Percentiles rank a stretch among this genome's conserved stretches.
phyloP scores from a whole-genome alignment of 83 land plant genomes.

The Thuja plicata region DNA sequence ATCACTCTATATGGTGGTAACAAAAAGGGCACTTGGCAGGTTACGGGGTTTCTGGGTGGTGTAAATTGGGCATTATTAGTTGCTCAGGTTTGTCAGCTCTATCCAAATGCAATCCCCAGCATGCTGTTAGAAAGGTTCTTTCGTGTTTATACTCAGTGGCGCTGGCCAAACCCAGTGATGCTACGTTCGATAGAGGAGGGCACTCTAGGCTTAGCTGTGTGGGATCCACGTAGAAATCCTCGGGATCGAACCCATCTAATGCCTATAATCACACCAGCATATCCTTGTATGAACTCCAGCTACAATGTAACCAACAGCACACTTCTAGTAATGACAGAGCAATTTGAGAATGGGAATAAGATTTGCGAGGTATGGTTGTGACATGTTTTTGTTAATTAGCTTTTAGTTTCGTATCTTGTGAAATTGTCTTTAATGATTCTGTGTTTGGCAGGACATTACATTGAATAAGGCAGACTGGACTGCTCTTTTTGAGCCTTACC shows the following conservation, averaged over 20 bases:
- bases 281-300: slow-evolving; percentile 97
- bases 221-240: slow-evolving; percentile 92
- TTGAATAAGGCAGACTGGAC: slow-evolving; percentile 64
- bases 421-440: background rate
- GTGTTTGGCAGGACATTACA: slow-evolving; percentile 63
- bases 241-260: slow-evolving; percentile 77
- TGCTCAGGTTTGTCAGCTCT: slow-evolving; percentile 92
- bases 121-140: slow-evolving; percentile 92
- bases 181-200: slow-evolving; percentile 90
- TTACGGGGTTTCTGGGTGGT: slow-evolving; percentile 96
- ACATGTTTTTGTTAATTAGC: background rate
- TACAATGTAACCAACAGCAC: slow-evolving; percentile 91
- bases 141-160: slow-evolving; percentile 94
- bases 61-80: slow-evolving; percentile 95
- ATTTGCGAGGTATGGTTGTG: slow-evolving; percentile 68
- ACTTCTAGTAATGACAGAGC: slow-evolving; percentile 87
- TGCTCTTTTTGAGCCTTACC: slow-evolving; percentile 74
- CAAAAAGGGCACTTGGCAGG: slow-evolving; percentile 37
- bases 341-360: slow-evolving; percentile 68
- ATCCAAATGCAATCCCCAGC: slow-evolving; percentile 92
- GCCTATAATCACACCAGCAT: slow-evolving; percentile 99
- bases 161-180: slow-evolving; percentile 99
- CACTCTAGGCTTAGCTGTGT: slow-evolving; percentile 75
- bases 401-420: background rate
- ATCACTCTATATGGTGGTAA: background rate